Evolutionary conservation across 306 rosid species (phyloP).

Genomic region (Glycine latifolia): DNA sequence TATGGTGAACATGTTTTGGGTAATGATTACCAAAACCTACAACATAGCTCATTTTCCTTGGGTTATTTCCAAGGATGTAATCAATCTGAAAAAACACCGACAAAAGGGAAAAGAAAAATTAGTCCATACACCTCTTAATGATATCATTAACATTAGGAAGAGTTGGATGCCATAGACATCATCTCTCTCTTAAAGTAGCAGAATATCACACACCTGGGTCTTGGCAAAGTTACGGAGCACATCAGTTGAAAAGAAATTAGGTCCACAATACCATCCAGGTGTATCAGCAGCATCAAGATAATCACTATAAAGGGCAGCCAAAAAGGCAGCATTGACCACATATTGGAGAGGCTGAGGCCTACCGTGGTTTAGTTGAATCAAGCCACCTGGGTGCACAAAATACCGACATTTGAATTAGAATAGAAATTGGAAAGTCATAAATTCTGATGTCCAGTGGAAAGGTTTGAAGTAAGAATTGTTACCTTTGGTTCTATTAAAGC

Average conservation of each 20-base stretch:
- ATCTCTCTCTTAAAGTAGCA: not conserved
- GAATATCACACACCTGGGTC: constrained; percentile 69
- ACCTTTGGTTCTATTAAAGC: constrained; percentile 97
- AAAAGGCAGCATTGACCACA: constrained; percentile 93
- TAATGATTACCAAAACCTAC: constrained; percentile 88
- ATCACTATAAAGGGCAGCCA: constrained; percentile 90
- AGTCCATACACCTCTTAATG: not conserved
- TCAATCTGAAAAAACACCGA: constrained; percentile 70
- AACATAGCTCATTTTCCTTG: constrained; percentile 86
- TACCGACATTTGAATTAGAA: constrained; percentile 29
- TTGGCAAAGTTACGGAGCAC: constrained; percentile 85
- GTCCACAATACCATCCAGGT: constrained; percentile 99
- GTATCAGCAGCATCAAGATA: constrained; percentile 98
- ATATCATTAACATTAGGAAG: constrained; percentile 10
- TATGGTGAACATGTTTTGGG: constrained; percentile 93
- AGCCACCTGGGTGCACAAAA: constrained; percentile 69
- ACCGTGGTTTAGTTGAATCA: constrained; percentile 94
- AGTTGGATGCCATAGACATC: constrained; percentile 9
- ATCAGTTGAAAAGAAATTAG: constrained; percentile 86
- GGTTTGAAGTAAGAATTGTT: constrained; percentile 28
- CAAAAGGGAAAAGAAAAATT: constrained; percentile 14
- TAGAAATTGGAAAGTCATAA: constrained; percentile 3
- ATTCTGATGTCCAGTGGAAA: not conserved
- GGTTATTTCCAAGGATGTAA: constrained; percentile 93
- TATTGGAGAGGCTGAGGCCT: constrained; percentile 98